Evolutionary conservation across 805 yeast genomes (phyloP).

Genomic region (Ogataea sp.): DNA sequence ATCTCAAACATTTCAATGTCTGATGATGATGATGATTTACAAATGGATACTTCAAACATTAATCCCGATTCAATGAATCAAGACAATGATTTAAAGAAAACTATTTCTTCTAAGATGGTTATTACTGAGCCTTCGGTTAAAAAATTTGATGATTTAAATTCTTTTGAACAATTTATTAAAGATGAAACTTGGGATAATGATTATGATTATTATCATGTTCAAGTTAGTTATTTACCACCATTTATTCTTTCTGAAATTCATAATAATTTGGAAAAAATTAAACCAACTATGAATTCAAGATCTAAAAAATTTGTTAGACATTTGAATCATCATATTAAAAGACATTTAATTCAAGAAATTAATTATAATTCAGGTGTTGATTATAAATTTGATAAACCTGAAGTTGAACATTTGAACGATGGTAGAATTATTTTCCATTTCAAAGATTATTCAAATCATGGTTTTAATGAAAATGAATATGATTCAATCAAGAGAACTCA

Average conservation of each 20-base stretch:
- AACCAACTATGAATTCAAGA: constrained; percentile 61
- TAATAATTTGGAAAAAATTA: constrained; percentile 59
- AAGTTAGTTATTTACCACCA: constrained; percentile 28
- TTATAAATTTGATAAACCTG: constrained; percentile 29
- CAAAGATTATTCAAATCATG: constrained; percentile 47
- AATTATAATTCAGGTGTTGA: constrained; percentile 44
- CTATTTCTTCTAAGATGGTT: too few species aligned
- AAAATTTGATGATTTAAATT: constrained; percentile 48
- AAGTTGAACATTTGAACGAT: constrained; percentile 36
- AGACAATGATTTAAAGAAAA: too few species aligned
- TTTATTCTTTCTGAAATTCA: constrained; percentile 57
- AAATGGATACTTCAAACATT: too few species aligned
- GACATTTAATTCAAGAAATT: constrained; percentile 57
- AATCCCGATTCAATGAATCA: too few species aligned
- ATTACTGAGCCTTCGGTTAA: constrained; percentile 16
- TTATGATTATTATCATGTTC: constrained; percentile 14
- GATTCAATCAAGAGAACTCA: constrained; percentile 32
- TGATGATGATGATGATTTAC: constrained; percentile 3
- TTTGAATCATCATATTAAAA: constrained; percentile 62
- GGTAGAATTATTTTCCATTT: constrained; percentile 52
- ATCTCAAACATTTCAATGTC: constrained; percentile 2
- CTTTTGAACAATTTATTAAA: constrained; percentile 52
- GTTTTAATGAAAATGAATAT: constrained; percentile 31
- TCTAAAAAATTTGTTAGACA: constrained; percentile 61
- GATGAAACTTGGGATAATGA: constrained; percentile 37